phyloP scores from a whole-genome alignment of 805 yeast genomes.

The Ogataea henricii region DNA sequence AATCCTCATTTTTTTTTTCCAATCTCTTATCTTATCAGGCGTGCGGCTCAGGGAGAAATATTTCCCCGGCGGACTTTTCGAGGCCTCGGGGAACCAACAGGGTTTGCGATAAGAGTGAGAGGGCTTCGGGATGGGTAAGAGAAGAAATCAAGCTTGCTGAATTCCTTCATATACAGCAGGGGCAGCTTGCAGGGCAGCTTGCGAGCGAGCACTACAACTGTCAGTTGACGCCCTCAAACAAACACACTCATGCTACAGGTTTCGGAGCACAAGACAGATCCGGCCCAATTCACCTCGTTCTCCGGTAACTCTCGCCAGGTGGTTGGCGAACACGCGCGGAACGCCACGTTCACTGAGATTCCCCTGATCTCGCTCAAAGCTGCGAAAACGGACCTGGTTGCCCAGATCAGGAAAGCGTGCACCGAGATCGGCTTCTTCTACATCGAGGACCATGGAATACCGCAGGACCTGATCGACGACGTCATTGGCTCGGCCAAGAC shows the following conservation, averaged over 20 bases:
- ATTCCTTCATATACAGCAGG: too few relatives aligned
- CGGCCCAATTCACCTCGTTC: slow-evolving; percentile 20
- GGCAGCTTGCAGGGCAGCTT: too few relatives aligned
- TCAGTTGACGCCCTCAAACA: too few relatives aligned
- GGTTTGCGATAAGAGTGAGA: background rate
- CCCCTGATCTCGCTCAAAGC: slow-evolving; percentile 19
- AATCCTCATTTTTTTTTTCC: too few relatives aligned
- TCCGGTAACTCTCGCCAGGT: slow-evolving; percentile 15
- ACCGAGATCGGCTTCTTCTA: slow-evolving; percentile 36
- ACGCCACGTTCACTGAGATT: slow-evolving; percentile 20
- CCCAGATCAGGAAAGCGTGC: slow-evolving; percentile 19
- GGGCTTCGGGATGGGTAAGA: too few relatives aligned
- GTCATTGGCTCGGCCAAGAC: slow-evolving; percentile 24
- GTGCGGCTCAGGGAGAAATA: slow-evolving; percentile 6
- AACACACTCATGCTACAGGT: background rate
- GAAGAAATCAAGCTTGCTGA: too few relatives aligned
- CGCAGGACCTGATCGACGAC: slow-evolving; percentile 26
- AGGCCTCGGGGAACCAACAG: slow-evolving; percentile 1
- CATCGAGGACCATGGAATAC: slow-evolving; percentile 32
- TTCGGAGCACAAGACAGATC: background rate
- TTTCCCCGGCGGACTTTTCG: slow-evolving; percentile 6
- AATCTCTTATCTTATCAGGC: too few relatives aligned
- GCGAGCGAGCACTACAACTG: too few relatives aligned
- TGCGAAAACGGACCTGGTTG: slow-evolving; percentile 11
- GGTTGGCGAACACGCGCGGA: slow-evolving; percentile 18